Percentiles rank a stretch among this genome's conserved stretches.
phyloP scores from a whole-genome alignment of 2,329 filamentous ascomycete genomes.

The Exserohilum turcica region DNA sequence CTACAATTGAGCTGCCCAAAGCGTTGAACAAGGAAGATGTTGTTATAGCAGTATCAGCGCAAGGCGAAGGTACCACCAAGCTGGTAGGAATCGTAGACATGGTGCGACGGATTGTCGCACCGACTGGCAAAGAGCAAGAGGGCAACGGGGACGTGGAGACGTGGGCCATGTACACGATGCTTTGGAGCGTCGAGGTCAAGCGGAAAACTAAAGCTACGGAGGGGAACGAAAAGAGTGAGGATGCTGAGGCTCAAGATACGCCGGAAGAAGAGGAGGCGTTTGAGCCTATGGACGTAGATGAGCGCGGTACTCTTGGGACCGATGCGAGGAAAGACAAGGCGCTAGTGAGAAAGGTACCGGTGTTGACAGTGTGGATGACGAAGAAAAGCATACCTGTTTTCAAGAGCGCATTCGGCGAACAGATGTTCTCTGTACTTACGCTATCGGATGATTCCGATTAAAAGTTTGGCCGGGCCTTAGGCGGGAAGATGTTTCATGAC shows the following conservation, averaged over 20 bases:
- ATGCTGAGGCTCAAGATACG: not conserved
- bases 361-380: constrained; percentile 31
- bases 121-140: constrained; percentile 3
- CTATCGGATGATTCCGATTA: constrained; percentile 6
- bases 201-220: not conserved
- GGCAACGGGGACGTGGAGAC: constrained; percentile 1
- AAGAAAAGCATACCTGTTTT: constrained; percentile 22
- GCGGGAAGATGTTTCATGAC: not conserved
- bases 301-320: not conserved
- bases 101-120: constrained; percentile 18
- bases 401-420: constrained; percentile 25
- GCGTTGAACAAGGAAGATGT: constrained; percentile 9
- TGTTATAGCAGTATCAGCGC: constrained; percentile 27
- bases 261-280: constrained; percentile 21
- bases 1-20: constrained; percentile 17
- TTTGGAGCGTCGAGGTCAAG: constrained; percentile 20
- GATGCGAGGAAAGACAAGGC: not conserved
- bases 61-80: constrained; percentile 27
- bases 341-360: constrained; percentile 16
- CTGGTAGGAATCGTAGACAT: constrained; percentile 31
- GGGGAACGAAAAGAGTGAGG: not conserved
- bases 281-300: constrained; percentile 19
- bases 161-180: constrained; percentile 28
- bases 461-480: not conserved
- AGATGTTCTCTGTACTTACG: constrained; percentile 14